Base-by-base conservation (phyloP, 495 filamentous ascomycete genomes). In the Neurospora sp. region DNA sequence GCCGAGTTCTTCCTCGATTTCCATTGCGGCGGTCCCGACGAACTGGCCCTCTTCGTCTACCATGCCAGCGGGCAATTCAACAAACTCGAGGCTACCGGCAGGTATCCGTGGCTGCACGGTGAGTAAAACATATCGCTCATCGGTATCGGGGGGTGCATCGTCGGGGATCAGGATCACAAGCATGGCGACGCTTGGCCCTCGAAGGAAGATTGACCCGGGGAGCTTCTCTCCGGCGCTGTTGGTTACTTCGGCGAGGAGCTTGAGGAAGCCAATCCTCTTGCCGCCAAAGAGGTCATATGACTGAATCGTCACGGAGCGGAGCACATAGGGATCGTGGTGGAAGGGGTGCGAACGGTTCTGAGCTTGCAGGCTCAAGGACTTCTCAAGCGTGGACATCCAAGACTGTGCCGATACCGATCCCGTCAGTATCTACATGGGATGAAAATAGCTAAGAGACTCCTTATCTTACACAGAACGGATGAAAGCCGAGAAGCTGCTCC, bases 21-120 rank as follows among this genome's bases (percentile, higher is more conserved):
- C 94, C 72, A 88, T 89, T 19, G 93, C 93, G 0, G 94, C 94
- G 3, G 86, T 87, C 4, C 94, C 93, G 7, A 87, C 85, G 81
- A 97, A 97, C 4, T 86, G 89, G 31, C 92, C 92, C 45, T 82
- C 84, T 73, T 92, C 89, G 77, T 97, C 94, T 9, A 97, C 88
- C 93, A 97, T 97, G 7, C 94, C 94, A 0, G 94, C 94, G 0
- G 94, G 94, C 24, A 97, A 84, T 79, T 97, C 94, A 15, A 90
- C 83, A 75, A 97, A 90, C 10, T 86, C 85, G 10, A 97, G 83
- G 7, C 90, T 91, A 0, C 92, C 93, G 11, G 92, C 92, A 0
- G 94, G 88, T 24, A 96, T 86, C 42, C 94, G 91, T 34, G 94
- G 91, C 78, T 97, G 94, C 39, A 96, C 85, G 1, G 94, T 94